Evolutionary conservation across 192 early-diverging fungal genomes (phyloP), one percentile per base, ranked within the genome.

Genomic region (Backusella morwellensis): DNA sequence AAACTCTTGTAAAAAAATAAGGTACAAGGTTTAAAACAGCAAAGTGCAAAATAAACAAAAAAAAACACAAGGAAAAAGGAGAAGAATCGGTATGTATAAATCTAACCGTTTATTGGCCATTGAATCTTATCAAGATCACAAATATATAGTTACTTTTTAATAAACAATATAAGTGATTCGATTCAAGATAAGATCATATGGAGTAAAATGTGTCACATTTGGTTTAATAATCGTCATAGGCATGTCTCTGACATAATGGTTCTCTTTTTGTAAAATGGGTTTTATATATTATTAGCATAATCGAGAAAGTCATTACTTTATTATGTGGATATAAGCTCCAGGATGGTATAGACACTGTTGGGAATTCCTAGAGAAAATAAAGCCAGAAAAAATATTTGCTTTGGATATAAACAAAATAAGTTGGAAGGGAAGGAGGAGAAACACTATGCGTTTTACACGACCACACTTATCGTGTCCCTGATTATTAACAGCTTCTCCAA

Each of bases 171-270:
- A 29, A 26, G 23, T 63, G 26, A 63, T 63, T 29, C 23, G 12
- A 63, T 63, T 14, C 23, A 63, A 63, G 56, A 63, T 63, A 63
- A 63, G 56, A 63, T 63, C 56, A 63, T 63, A 63, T 29, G 56
- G 26, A 54, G 15, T 21, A 54, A 9, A 54, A 63, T 29, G 56
- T 63, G 56, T 63, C 26, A 63, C 56, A 63, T 23, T 63, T 29
- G 12, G 17, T 4, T 59, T 29, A 63, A 29, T 26, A 63, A 12
- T 32, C 26, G 26, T 63, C 47, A 50, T 63, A 29, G 11, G 2
- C 1, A 63, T 23, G 11, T n/a, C 21, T 59, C 56, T 63, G 9
- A 63, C 7, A 63, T 29, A 23, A 63, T 63, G 21, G 32, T 32
- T 32, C 32, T 2, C 1, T 32, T 32, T 32, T 32, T 32, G 32